phyloP scores from a whole-genome alignment of 768 basidiomycete species.

The Suillus variegatus region DNA sequence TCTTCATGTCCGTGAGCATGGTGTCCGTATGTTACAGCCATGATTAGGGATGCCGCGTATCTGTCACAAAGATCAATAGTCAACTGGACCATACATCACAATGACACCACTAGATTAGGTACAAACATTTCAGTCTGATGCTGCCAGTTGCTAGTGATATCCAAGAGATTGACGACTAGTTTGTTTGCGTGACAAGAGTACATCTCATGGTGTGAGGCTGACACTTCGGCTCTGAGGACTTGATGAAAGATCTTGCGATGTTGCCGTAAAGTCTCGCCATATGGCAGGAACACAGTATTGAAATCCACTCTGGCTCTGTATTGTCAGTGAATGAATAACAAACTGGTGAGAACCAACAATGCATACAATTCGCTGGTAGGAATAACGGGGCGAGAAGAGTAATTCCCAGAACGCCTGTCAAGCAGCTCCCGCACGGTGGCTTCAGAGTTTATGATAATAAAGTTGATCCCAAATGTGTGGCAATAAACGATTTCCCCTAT shows the following conservation, averaged over 20 bases:
- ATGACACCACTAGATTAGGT: neutral
- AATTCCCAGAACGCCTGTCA: constrained; percentile 39
- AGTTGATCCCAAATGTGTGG: constrained; percentile 25
- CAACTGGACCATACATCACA: neutral
- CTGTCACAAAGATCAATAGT: neutral
- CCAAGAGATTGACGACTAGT: constrained; percentile 19
- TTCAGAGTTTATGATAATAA: constrained; percentile 37
- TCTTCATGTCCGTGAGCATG: neutral
- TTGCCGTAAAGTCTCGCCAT: constrained; percentile 19
- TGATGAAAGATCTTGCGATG: constrained; percentile 28
- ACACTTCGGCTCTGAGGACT: constrained; percentile 21
- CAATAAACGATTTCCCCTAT: constrained; percentile 33
- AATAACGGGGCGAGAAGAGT: constrained; percentile 35
- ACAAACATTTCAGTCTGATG: constrained; percentile 6
- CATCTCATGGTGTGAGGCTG: constrained; percentile 13
- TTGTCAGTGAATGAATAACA: neutral
- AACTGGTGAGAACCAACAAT: neutral
- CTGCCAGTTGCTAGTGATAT: constrained; percentile 5
- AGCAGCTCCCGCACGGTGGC: constrained; percentile 33
- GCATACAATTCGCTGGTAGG: constrained; percentile 7
- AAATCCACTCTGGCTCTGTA: neutral
- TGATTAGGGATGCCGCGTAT: neutral
- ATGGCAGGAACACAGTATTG: constrained; percentile 7
- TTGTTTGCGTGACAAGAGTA: constrained; percentile 22
- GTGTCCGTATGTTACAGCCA: constrained; percentile 1